A percentile compares a stretch with the other conserved stretches of the same genome.
Conservation (phyloP, 805 yeast species). For the Zygoascus biomembranicola region DNA sequence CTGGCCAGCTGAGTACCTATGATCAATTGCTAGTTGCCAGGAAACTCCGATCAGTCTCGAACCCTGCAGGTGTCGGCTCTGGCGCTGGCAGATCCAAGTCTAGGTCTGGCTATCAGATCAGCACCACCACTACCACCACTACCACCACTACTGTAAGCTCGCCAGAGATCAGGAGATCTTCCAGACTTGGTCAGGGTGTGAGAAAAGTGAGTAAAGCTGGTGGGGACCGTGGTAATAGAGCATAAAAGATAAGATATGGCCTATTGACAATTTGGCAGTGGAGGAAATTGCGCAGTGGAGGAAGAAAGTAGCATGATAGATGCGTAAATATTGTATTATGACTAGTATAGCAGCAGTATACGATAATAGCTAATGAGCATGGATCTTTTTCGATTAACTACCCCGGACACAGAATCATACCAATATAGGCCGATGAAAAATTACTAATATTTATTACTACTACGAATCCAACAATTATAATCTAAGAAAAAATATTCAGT, state of each 20-base stretch:
- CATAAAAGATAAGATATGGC: too few relatives aligned
- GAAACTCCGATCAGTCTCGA: constrained; percentile 26
- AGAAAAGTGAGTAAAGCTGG: constrained; percentile 10
- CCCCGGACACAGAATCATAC: too few relatives aligned
- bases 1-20: constrained; percentile 10
- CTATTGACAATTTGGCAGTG: background rate
- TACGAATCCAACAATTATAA: too few relatives aligned
- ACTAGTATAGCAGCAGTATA: background rate
- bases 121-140: constrained; percentile 17
- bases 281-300: background rate
- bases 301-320: background rate
- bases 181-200: constrained; percentile 14
- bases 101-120: constrained; percentile 13
- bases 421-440: too few relatives aligned
- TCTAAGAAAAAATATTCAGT: too few relatives aligned
- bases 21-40: constrained; percentile 20
- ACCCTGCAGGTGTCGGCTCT: constrained; percentile 18
- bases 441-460: too few relatives aligned
- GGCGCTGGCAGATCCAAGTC: constrained; percentile 17
- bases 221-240: background rate
- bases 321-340: background rate
- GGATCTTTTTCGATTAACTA: background rate
- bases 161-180: constrained; percentile 16
- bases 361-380: background rate
- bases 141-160: constrained; percentile 11